Evolutionary conservation across 2,329 filamentous ascomycete genomes (phyloP).

Genomic region (Cladosporium phlei): DNA sequence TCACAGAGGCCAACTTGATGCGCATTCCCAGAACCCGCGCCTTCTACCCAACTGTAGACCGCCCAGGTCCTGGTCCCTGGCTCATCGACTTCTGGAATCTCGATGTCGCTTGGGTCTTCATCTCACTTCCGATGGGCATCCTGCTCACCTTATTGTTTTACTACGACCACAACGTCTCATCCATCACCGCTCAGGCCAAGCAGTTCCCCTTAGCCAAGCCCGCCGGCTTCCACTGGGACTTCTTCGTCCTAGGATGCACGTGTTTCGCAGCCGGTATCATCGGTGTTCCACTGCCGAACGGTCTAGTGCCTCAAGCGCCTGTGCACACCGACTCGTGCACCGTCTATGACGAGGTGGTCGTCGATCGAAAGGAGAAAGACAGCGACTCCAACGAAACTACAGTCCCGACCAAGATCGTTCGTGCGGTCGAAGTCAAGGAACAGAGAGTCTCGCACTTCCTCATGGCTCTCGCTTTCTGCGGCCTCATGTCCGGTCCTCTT

Average conservation of each 20-base stretch:
- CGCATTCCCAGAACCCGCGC: slow-evolving; percentile 41
- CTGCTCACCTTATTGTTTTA: slow-evolving; percentile 52
- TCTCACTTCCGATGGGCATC: slow-evolving; percentile 50
- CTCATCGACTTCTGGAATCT: slow-evolving; percentile 52
- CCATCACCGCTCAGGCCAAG: slow-evolving; percentile 52
- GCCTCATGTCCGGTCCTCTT: slow-evolving; percentile 54
- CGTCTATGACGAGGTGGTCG: slow-evolving; percentile 36
- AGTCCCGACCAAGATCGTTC: slow-evolving; percentile 32
- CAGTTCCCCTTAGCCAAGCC: slow-evolving; percentile 54
- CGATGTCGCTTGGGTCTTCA: slow-evolving; percentile 49
- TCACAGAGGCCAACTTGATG: slow-evolving; percentile 39
- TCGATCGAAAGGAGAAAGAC: slow-evolving; percentile 41
- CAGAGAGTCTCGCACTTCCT: slow-evolving; percentile 53
- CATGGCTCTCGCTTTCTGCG: slow-evolving; percentile 51
- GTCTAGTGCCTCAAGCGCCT: slow-evolving; percentile 54
- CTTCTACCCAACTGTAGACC: slow-evolving; percentile 44
- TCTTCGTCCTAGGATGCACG: slow-evolving; percentile 53
- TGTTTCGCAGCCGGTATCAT: slow-evolving; percentile 53
- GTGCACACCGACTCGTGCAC: slow-evolving; percentile 54
- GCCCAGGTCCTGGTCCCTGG: slow-evolving; percentile 33
- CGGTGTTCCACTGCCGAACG: slow-evolving; percentile 54
- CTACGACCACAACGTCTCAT: slow-evolving; percentile 54
- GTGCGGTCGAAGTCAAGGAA: slow-evolving; percentile 48
- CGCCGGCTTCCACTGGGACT: slow-evolving; percentile 57
- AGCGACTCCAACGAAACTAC: slow-evolving; percentile 35